These are phyloP conservation scores for Apiotrichum gracile DNA, from an alignment of 1,284 basidiomycete genomes.

Conservation along the genomic window DNA sequence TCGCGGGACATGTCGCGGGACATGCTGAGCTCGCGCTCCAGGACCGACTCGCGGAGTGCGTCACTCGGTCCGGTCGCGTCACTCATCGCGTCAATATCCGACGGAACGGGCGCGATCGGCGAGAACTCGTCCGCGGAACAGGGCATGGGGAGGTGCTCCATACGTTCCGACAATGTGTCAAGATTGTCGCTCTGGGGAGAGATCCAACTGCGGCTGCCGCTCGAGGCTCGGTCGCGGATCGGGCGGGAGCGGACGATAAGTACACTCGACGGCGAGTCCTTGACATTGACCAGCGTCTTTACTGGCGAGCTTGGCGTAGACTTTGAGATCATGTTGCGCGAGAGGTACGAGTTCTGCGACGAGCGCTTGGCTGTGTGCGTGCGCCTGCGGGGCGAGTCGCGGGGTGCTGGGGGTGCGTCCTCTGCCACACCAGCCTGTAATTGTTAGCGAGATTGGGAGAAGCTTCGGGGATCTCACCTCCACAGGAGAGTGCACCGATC, in stretches of 20 bases:
- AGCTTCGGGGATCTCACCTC: not conserved
- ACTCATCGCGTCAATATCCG: slow-evolving; percentile 1
- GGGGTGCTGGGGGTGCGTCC: not conserved
- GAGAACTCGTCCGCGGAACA: not conserved
- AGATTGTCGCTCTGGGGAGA: not conserved
- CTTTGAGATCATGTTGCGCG: not conserved
- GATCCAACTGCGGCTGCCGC: not conserved
- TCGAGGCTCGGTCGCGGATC: not conserved
- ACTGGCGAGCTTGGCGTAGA: not conserved
- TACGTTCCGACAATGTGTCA: not conserved
- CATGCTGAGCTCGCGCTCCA: not conserved
- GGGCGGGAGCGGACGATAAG: slow-evolving; percentile 13
- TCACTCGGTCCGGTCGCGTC: not conserved
- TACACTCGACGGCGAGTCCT: not conserved
- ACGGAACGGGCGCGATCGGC: slow-evolving; percentile 1
- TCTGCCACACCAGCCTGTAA: not conserved
- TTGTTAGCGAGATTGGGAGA: not conserved
- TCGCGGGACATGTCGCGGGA: not conserved
- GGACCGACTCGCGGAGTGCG: not conserved
- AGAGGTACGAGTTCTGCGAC: slow-evolving; percentile 17
- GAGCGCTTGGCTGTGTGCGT: slow-evolving; percentile 13
- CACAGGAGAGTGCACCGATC: not conserved
- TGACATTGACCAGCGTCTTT: slow-evolving; percentile 5
- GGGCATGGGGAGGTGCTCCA: not conserved
- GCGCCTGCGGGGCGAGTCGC: slow-evolving; percentile 3